phyloP scores from a whole-genome alignment of 768 basidiomycete species.

The Hydnomerulius pinastri region DNA sequence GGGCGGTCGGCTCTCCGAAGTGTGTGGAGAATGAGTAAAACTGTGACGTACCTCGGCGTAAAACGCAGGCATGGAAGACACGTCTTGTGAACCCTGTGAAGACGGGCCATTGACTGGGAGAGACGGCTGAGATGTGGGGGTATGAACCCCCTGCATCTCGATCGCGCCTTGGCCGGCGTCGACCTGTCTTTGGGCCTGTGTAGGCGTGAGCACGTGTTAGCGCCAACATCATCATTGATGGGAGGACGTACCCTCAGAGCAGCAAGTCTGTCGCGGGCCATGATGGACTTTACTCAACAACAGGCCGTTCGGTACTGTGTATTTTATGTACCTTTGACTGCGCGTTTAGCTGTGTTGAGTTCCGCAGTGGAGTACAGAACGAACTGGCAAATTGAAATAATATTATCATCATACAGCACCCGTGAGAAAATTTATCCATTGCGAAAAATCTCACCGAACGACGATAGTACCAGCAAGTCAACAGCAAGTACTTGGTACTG shows the following conservation, averaged over 20 bases:
- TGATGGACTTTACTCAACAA: constrained; percentile 30
- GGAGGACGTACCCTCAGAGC: constrained; percentile 72
- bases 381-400: too few species aligned
- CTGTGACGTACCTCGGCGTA: constrained; percentile 31
- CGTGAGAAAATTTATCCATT: constrained; percentile 15
- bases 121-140: constrained; percentile 6
- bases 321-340: not conserved
- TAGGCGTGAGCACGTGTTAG: constrained; percentile 49
- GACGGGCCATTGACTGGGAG: constrained; percentile 4
- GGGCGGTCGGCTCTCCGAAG: not conserved
- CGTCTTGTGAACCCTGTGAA: constrained; percentile 10
- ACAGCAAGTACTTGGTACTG: too few species aligned
- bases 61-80: constrained; percentile 32
- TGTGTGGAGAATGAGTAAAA: not conserved
- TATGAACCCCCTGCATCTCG: constrained; percentile 25
- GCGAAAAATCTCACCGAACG: not conserved
- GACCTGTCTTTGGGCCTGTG: constrained; percentile 56
- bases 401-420: not conserved
- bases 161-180: constrained; percentile 24
- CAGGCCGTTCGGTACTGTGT: too few species aligned
- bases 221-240: constrained; percentile 50
- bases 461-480: not conserved
- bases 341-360: not conserved
- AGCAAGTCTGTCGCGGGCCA: constrained; percentile 77
- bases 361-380: not conserved